Base-by-base conservation (phyloP, 441 rosid species). In the Macaranga tanarius region DNA sequence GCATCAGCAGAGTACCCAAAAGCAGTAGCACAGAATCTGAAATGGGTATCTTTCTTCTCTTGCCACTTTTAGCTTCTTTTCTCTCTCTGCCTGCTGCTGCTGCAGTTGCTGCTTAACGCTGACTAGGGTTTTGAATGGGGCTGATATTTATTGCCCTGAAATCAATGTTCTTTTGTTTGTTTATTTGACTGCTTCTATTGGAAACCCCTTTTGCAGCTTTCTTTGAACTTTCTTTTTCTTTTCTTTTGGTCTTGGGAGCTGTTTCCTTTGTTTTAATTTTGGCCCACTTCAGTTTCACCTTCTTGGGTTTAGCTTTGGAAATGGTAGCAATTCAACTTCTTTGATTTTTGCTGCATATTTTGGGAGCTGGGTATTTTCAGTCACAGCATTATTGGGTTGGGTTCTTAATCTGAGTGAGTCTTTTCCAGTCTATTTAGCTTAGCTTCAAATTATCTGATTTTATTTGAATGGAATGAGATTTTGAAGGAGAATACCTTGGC, bases 11-110 rank as follows among this genome's bases (percentile, higher is more conserved):
- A 79, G 82, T 82, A 56, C 84, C 79, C 10, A 82, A 86, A 95
- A 86, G 93, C 83, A 80, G 93, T 84, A 80, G 88, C 83, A 74
- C 87, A 89, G 87, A 92, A 79, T 88, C 97, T 88, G 90, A 84
- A 85, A 86, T 83, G 86, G 90, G 95, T 95, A 84, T 87, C 88
- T 86, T 87, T 89, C 88, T 86, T 88, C 87, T 85, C 78, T 81
- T 66, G 74, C 76, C 77, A 78, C 91, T 85, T 87, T 83, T 81
- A 73, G 81, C 79, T 81, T 62, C 52, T 71, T 62, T 31, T 65
- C 44, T 67, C 66, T 79, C 74, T 77, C 69, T 69, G 69, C 52
- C 78, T 79, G 81, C 70, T 77, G 74, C 81, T 34, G 38, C 38
- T n/a, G n/a, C n/a, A 4, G 38, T 5, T 34, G 38, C 38, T 76